Evolutionary conservation across 2,329 filamentous ascomycete genomes (phyloP), one percentile per base, ranked within the genome.

Genomic region (Talaromyces sp.): DNA sequence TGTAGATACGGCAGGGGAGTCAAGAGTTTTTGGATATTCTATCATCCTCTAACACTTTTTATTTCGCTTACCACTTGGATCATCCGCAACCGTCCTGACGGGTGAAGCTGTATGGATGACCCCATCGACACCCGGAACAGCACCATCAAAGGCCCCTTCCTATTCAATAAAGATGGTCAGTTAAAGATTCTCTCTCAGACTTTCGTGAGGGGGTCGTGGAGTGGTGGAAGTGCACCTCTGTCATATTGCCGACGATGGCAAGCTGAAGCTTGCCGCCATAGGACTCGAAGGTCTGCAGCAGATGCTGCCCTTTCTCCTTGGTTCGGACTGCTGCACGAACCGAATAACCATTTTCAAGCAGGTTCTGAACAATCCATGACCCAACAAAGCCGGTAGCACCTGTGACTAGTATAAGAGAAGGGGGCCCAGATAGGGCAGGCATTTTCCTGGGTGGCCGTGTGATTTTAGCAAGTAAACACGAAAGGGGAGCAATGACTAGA

Each of bases 91-190:
- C 5, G 45, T 48, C 1, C n/a, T 21, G n/a, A 53, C 51, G 7
- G 51, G 51, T 31, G 51, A 53, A 5, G 51, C 51, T 33, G 51
- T 53, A 31, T 53, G 51, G 19, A 53, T 53, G 8, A 53, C 17
- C 5, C 37, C 51, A 39, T 53, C 35, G 10, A 53, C 51, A 39
- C n/a, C 22, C 13, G 31, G 51, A 17, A 53, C 37, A 15, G 51
- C 19, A 9, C 21, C 19, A 28, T 31, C 7, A 17, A 53, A 53
- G 22, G 9, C 51, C 13, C 21, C 22, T 7, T 41, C 36, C 22
- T 53, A 8, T 22, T 21, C 17, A 10, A 36, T 36, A 13, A 36
- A 36, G 11, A 10, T 13, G 11, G 11, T 36, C 33, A 10, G 15
- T 36, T 36, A 36, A 13, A 13, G 33, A 36, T 13, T 36, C 11